Evolutionary conservation across 2,329 filamentous ascomycete genomes (phyloP), one percentile per base, ranked within the genome.

Genomic region (Fusarium sp.): DNA sequence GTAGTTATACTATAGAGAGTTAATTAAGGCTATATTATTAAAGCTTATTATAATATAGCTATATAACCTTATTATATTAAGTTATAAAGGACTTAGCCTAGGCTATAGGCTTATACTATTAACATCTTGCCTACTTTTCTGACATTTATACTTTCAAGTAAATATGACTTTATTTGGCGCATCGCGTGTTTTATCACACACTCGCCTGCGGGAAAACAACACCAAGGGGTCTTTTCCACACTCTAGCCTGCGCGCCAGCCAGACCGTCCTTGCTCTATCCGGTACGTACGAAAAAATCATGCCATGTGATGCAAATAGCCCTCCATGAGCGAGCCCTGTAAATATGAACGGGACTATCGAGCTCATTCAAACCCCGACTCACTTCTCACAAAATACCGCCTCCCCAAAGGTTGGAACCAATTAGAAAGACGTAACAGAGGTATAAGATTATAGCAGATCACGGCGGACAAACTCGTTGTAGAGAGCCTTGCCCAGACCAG

Each of bases 401-500:
- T 52, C 42, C 43, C 13, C 36, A 50, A 34, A 38, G 28, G 58
- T 47, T 39, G 9, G 48, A 55, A 52, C 58, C 43, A 47, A 49
- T 44, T 29, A 57, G 31, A 29, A 34, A 47, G 63, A 38, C 19
- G 28, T 35, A 61, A 32, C 32, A 61, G 53, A 58, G 60, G 64
- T 61, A 50, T 45, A 49, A 61, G 53, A 69, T 85, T 91, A 99
- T 83, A 99, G 87, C 78, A 99, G 83, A 81, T 99, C 95, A 68
- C 92, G 88, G 85, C 93, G 92, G 78, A 98, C 92, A 77, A 99
- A 99, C 84, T 98, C 92, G 66, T 91, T 90, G 76, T 96, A 92
- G 74, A 99, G 85, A 60, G 93, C 90, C 87, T 97, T 97, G 78
- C 95, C 95, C 72, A 99, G 87, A 71, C 88, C 81, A 69, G 95